Evolutionary conservation across 225 moss, liverwort and hornwort species (phyloP).

Genomic region (Bryum argenteum): DNA sequence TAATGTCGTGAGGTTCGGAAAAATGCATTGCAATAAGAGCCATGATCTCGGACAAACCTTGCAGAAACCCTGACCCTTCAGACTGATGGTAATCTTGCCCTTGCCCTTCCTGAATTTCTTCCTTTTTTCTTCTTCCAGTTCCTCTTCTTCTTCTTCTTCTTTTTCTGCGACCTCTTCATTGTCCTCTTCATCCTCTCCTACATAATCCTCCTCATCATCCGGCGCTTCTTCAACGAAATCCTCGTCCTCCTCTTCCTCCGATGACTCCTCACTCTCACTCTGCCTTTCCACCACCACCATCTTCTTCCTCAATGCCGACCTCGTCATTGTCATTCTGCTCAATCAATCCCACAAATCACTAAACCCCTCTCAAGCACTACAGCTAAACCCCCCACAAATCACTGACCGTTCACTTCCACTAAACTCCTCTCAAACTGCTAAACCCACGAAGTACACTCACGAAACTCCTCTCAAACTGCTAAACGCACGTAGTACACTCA

Average conservation of each 20-base stretch:
- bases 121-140: constrained; percentile 5
- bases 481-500: neutral
- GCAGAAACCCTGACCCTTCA: constrained; percentile 54
- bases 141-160: constrained; percentile 24
- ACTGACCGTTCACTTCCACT: too few species aligned
- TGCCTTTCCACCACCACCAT: constrained; percentile 59
- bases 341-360: neutral
- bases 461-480: neutral
- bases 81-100: constrained; percentile 61
- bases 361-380: neutral
- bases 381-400: too few species aligned
- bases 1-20: neutral
- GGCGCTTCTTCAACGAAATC: constrained; percentile 31
- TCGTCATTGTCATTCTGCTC: constrained; percentile 39
- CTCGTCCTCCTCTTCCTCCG: constrained; percentile 43
- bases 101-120: constrained; percentile 25
- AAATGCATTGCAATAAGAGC: neutral
- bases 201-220: constrained; percentile 39
- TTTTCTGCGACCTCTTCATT: constrained; percentile 21
- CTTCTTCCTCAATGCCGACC: constrained; percentile 53
- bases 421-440: neutral
- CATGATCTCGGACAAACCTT: constrained; percentile 50
- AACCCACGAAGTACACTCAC: too few species aligned
- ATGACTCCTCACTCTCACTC: constrained; percentile 52
- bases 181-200: constrained; percentile 35